Conservation (phyloP, 768 basidiomycete genomes). For the Candolleomyces eurysporus region DNA sequence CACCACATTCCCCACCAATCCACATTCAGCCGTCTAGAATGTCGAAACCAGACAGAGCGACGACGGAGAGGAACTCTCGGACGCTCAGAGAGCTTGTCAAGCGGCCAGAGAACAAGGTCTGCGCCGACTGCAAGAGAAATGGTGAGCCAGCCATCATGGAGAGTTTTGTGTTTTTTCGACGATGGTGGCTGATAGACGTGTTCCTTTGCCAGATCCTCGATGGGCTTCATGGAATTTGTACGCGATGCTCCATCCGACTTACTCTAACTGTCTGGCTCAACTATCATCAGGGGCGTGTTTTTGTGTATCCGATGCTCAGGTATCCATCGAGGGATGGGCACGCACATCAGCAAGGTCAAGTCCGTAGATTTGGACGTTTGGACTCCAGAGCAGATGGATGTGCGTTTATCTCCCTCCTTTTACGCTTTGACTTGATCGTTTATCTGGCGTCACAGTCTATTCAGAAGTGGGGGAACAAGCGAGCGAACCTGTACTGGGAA, state of each 20-base stretch:
- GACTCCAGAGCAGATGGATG: constrained; percentile 98
- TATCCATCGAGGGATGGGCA: constrained; percentile 96
- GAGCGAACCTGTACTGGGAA: constrained; percentile 97
- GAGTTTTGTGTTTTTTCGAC: constrained; percentile 8
- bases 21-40: constrained; percentile 20
- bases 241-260: constrained; percentile 16
- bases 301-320: constrained; percentile 97
- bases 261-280: constrained; percentile 2
- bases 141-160: constrained; percentile 47
- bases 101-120: constrained; percentile 87
- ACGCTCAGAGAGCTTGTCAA: constrained; percentile 87
- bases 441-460: constrained; percentile 50
- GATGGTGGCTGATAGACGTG: background rate
- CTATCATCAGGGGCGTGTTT: constrained; percentile 71
- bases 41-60: constrained; percentile 77
- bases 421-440: background rate
- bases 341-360: constrained; percentile 96
- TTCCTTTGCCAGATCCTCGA: constrained; percentile 67
- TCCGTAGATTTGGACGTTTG: constrained; percentile 97
- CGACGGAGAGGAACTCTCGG: constrained; percentile 74
- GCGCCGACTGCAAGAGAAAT: constrained; percentile 96
- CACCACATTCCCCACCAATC: constrained; percentile 9
- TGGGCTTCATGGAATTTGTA: constrained; percentile 99
- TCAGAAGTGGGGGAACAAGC: constrained; percentile 91
- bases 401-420: constrained; percentile 28